Evolutionary conservation across 2,329 filamentous ascomycete genomes (phyloP).

Genomic region (Microcyclosporella mali): DNA sequence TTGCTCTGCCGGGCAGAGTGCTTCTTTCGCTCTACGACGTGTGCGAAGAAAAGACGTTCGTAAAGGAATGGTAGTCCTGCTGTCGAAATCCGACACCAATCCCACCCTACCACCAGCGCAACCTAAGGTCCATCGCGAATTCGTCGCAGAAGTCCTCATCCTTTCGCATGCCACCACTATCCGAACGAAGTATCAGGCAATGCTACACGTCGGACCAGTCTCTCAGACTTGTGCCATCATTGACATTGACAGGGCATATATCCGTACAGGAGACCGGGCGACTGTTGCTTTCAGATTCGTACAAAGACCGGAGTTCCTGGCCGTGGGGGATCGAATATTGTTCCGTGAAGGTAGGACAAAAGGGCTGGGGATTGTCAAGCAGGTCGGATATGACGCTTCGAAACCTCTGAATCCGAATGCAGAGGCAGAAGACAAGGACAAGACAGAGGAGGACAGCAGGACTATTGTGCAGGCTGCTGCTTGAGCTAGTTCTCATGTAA

Average conservation of each 20-base stretch:
- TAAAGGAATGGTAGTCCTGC: constrained; percentile 95
- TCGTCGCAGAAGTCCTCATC: constrained; percentile 73
- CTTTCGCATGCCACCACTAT: constrained; percentile 95
- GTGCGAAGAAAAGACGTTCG: constrained; percentile 85
- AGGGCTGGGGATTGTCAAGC: constrained; percentile 89
- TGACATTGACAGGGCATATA: constrained; percentile 92
- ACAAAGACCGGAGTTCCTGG: constrained; percentile 86
- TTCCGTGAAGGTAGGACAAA: constrained; percentile 95
- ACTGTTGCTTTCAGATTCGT: constrained; percentile 92
- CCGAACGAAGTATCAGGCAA: constrained; percentile 93
- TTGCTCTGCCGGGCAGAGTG: constrained; percentile 85
- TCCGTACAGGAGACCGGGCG: constrained; percentile 89
- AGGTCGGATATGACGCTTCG: constrained; percentile 73
- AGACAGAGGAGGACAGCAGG: constrained; percentile 5
- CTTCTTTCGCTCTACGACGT: constrained; percentile 82
- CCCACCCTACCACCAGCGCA: constrained; percentile 30
- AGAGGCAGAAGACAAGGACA: constrained; percentile 21
- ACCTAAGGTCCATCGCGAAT: constrained; percentile 50
- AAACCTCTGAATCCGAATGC: constrained; percentile 40
- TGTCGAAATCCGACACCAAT: constrained; percentile 63
- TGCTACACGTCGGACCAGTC: constrained; percentile 93
- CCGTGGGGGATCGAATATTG: constrained; percentile 78
- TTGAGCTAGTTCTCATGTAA: constrained; percentile 1
- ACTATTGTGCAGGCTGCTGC: constrained; percentile 4
- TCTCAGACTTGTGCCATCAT: constrained; percentile 96